Evolutionary conservation across 495 filamentous ascomycete genomes (phyloP).

Genomic region (Lichina pygmaea): DNA sequence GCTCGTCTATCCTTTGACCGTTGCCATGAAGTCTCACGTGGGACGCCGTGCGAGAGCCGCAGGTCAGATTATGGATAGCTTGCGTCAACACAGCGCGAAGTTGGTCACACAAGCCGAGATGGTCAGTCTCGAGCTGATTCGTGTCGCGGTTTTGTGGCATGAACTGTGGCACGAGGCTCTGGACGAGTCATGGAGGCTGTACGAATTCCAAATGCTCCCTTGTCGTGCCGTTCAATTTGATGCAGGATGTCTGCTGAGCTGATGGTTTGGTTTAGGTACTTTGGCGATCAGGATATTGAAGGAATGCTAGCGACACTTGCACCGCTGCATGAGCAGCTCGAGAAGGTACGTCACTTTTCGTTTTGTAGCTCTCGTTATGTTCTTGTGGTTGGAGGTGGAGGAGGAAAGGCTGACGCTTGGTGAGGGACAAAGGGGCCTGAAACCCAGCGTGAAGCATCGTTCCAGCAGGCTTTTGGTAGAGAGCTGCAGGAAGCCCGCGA

Average conservation of each 20-base stretch:
- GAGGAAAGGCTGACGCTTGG: not conserved
- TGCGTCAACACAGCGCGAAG: constrained; percentile 82
- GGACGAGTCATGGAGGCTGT: constrained; percentile 78
- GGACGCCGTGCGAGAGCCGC: constrained; percentile 62
- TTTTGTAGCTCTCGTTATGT: not conserved
- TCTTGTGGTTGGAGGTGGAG: not conserved
- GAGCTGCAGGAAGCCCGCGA: constrained; percentile 84
- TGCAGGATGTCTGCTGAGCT: not conserved
- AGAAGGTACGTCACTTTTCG: constrained; percentile 17
- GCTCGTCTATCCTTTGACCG: constrained; percentile 96
- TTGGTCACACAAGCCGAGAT: constrained; percentile 87
- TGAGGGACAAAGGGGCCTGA: constrained; percentile 35
- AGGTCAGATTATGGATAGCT: constrained; percentile 81
- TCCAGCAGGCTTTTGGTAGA: constrained; percentile 89
- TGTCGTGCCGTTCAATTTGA: not conserved
- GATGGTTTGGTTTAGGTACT: constrained; percentile 20
- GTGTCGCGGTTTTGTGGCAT: constrained; percentile 92
- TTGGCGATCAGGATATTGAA: constrained; percentile 85
- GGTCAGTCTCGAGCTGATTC: constrained; percentile 82
- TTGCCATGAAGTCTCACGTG: constrained; percentile 84
- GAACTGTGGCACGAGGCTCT: constrained; percentile 98
- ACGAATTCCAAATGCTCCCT: constrained; percentile 5
- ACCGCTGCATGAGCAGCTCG: constrained; percentile 76
- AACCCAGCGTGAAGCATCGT: constrained; percentile 84
- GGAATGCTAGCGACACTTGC: constrained; percentile 86